These are phyloP conservation scores for Penicillium antarcticum DNA, from an alignment of 495 filamentous ascomycete species.

Conservation along the genomic window DNA sequence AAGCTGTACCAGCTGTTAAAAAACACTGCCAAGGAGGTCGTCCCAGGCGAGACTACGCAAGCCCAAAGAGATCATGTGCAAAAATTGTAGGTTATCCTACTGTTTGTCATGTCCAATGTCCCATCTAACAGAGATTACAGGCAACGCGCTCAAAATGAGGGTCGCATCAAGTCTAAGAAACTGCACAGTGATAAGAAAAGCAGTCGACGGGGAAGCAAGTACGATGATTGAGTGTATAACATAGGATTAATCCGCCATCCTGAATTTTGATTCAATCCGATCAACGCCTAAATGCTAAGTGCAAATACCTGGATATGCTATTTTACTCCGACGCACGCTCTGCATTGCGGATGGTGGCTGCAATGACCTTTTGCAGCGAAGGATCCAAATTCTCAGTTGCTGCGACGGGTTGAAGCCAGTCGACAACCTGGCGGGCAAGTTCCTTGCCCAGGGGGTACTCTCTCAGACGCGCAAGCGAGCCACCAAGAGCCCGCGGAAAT, in stretches of 20 bases:
- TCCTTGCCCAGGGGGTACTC: slow-evolving; percentile 27
- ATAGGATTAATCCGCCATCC: slow-evolving; percentile 6
- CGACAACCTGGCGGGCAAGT: slow-evolving; percentile 53
- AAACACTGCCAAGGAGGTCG: slow-evolving; percentile 44
- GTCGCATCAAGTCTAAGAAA: slow-evolving; percentile 73
- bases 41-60: slow-evolving; percentile 65
- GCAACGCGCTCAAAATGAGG: slow-evolving; percentile 66
- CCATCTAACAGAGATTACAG: slow-evolving; percentile 37
- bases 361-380: slow-evolving; percentile 62
- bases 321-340: slow-evolving; percentile 28
- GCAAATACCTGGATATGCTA: slow-evolving; percentile 7
- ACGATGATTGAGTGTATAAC: slow-evolving; percentile 31
- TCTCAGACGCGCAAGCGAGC: slow-evolving; percentile 58
- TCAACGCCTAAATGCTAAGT: slow-evolving; percentile 20
- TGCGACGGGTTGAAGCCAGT: slow-evolving; percentile 58
- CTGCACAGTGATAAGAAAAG: slow-evolving; percentile 76
- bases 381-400: slow-evolving; percentile 58
- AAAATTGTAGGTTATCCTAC: slow-evolving; percentile 54
- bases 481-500: slow-evolving; percentile 70
- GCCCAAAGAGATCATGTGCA: slow-evolving; percentile 58
- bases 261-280: slow-evolving; percentile 22
- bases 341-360: slow-evolving; percentile 49
- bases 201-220: slow-evolving; percentile 52
- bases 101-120: background rate
- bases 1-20: slow-evolving; percentile 59